These are phyloP conservation scores for Quercus cerris DNA, from an alignment of 306 rosid species.

Conservation along the genomic window DNA sequence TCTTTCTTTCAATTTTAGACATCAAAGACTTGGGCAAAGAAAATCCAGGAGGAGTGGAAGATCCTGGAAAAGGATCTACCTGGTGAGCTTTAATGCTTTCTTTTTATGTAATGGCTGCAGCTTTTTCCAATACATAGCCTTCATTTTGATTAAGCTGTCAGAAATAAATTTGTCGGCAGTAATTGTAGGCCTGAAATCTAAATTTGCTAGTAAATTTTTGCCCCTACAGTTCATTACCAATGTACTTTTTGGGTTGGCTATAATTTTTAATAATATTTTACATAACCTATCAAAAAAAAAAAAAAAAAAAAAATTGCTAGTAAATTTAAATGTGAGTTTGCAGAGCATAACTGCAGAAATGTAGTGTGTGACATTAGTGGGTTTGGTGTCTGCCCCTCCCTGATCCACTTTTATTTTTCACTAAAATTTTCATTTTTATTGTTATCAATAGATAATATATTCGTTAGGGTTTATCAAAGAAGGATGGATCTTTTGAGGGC, in stretches of 20 bases:
- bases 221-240: too few relatives aligned
- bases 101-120: slow-evolving; percentile 9
- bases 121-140: slow-evolving; percentile 19
- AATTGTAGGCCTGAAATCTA: neutral
- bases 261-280: too few relatives aligned
- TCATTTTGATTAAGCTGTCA: neutral
- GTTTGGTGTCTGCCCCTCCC: neutral
- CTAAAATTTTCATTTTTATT: neutral
- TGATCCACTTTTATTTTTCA: neutral
- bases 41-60: slow-evolving; percentile 87
- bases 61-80: slow-evolving; percentile 82
- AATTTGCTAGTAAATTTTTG: neutral
- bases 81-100: slow-evolving; percentile 43
- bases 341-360: slow-evolving; percentile 12
- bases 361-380: slow-evolving; percentile 9
- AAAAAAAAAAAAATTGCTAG: too few relatives aligned
- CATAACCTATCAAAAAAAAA: too few relatives aligned
- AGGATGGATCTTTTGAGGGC: slow-evolving; percentile 92
- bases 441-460: slow-evolving; percentile 57
- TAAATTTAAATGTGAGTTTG: too few relatives aligned
- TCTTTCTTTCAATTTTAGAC: slow-evolving; percentile 39
- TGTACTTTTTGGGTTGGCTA: too few relatives aligned
- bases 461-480: slow-evolving; percentile 75
- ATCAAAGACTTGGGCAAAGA: slow-evolving; percentile 59
- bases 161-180: neutral